These are phyloP conservation scores for Conoideocrella luteorostrata DNA, from an alignment of 2,329 filamentous ascomycete species.

Conservation along the genomic window DNA sequence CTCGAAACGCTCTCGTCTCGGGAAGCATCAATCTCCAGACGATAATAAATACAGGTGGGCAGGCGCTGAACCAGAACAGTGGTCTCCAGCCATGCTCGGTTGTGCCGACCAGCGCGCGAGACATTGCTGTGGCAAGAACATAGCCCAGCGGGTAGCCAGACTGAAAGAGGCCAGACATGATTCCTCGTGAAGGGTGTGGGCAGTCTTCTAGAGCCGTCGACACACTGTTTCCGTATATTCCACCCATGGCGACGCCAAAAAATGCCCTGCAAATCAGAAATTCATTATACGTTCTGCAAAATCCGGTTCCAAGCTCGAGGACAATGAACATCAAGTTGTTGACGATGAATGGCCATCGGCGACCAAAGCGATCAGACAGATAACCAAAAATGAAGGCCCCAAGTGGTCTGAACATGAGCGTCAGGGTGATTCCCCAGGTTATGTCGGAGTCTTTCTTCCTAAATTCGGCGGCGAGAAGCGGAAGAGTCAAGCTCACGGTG, in stretches of 20 bases:
- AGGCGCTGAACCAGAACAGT: constrained; percentile 3
- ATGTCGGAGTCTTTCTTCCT: neutral
- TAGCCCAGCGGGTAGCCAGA: constrained; percentile 1
- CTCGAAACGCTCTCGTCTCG: neutral
- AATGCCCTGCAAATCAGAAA: constrained; percentile 1
- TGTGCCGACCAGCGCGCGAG: neutral
- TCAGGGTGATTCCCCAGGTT: neutral
- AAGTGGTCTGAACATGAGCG: neutral
- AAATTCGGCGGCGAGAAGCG: neutral
- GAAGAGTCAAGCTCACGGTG: neutral
- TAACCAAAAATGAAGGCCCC: neutral
- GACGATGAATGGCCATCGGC: neutral
- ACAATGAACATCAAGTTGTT: constrained; percentile 1
- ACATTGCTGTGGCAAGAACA: neutral
- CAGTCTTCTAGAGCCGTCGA: neutral
- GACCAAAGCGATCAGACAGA: neutral
- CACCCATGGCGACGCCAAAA: neutral
- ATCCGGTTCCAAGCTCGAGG: constrained; percentile 1
- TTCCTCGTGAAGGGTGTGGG: neutral
- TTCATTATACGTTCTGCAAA: neutral
- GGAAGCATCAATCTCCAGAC: constrained; percentile 1
- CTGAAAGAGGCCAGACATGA: constrained; percentile 1
- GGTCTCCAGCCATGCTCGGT: neutral
- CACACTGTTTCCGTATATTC: neutral
- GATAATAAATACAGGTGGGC: neutral